phyloP scores from a whole-genome alignment of 768 basidiomycete species.

The Suillus ampliporus region DNA sequence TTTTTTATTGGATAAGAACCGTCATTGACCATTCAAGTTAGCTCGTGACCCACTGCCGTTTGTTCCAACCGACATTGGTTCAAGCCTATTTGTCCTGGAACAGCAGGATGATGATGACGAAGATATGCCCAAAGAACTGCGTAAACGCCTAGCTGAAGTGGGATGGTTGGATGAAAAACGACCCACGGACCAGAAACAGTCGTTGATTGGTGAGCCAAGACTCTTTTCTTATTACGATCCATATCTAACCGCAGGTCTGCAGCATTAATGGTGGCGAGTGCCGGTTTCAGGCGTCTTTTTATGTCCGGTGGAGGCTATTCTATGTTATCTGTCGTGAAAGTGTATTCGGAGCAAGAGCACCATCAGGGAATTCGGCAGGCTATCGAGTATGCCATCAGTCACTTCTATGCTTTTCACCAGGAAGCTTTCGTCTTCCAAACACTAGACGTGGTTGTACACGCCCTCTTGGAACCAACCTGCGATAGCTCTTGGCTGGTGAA shows the following conservation, averaged over 20 bases:
- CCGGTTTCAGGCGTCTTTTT: slow-evolving; percentile 78
- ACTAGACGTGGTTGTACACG: slow-evolving; percentile 63
- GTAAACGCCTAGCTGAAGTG: slow-evolving; percentile 70
- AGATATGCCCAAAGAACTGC: slow-evolving; percentile 66
- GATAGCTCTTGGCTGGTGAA: slow-evolving; percentile 59
- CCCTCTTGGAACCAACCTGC: slow-evolving; percentile 54
- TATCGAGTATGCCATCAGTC: slow-evolving; percentile 72
- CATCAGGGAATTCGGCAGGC: slow-evolving; percentile 65
- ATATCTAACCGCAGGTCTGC: slow-evolving; percentile 5
- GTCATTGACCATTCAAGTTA: slow-evolving; percentile 70
- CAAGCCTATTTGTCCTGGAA: slow-evolving; percentile 58
- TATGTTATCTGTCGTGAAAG: slow-evolving; percentile 73
- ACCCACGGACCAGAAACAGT: slow-evolving; percentile 59
- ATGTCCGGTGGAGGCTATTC: slow-evolving; percentile 73
- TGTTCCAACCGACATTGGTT: slow-evolving; percentile 77
- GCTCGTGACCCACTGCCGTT: slow-evolving; percentile 74
- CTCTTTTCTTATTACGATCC: slow-evolving; percentile 7
- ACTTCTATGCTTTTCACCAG: slow-evolving; percentile 76
- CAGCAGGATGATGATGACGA: slow-evolving; percentile 58
- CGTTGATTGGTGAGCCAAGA: slow-evolving; percentile 65
- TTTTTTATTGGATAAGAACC: slow-evolving; percentile 61
- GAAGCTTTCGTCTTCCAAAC: slow-evolving; percentile 79
- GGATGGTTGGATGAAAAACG: slow-evolving; percentile 73
- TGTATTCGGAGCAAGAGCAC: slow-evolving; percentile 65
- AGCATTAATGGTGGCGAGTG: slow-evolving; percentile 79